These are phyloP conservation scores for Silene coronaria DNA, from an alignment of 179 eudicot species.

Conservation along the genomic window DNA sequence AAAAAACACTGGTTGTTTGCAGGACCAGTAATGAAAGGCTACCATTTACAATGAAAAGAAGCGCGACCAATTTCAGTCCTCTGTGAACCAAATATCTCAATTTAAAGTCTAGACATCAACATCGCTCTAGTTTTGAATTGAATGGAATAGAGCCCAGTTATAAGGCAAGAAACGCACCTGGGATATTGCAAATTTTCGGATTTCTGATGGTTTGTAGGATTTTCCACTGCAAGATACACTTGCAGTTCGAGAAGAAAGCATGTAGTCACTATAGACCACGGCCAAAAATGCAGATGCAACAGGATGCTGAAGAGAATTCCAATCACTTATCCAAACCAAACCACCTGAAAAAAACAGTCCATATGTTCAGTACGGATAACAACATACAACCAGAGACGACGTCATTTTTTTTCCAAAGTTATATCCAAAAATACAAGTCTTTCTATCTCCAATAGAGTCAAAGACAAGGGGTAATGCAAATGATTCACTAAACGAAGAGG, in stretches of 20 bases:
- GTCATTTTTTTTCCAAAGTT: neutral
- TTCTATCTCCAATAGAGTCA: neutral
- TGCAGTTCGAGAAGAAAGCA: constrained; percentile 58
- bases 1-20: too few species aligned
- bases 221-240: constrained; percentile 48
- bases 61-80: neutral
- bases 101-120: neutral
- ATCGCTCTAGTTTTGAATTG: neutral
- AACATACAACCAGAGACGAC: neutral
- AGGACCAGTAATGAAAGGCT: too few species aligned
- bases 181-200: constrained; percentile 67
- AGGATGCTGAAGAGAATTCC: constrained; percentile 78
- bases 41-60: too few species aligned
- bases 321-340: constrained; percentile 68
- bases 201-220: constrained; percentile 45
- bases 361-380: neutral
- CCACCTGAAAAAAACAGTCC: constrained; percentile 49
- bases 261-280: constrained; percentile 74
- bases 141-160: neutral
- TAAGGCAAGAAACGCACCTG: constrained; percentile 41
- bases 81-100: neutral
- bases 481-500: too few species aligned
- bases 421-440: neutral
- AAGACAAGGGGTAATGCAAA: too few species aligned
- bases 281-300: constrained; percentile 82